Percentiles rank a stretch among this genome's conserved stretches.
Evolutionary conservation across 768 basidiomycete species (phyloP).

Genomic region (Hortiboletus flavorubellus): DNA sequence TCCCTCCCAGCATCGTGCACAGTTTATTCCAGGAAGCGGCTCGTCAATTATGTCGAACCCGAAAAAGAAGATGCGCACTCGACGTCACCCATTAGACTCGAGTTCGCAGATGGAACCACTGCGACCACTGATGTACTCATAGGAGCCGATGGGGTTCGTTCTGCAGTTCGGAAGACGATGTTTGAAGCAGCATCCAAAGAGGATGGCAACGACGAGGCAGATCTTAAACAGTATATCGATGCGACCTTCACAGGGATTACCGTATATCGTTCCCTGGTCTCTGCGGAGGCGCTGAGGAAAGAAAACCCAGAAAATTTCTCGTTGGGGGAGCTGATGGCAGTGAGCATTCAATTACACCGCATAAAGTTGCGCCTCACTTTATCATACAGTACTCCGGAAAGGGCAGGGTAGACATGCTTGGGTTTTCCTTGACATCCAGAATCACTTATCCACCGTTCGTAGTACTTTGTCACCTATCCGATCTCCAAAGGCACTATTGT

Average conservation of each 20-base stretch:
- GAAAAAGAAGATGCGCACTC: slow-evolving; percentile 26
- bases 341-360: slow-evolving; percentile 12
- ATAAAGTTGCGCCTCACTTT: slow-evolving; percentile 6
- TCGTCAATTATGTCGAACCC: slow-evolving; percentile 12
- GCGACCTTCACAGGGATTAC: slow-evolving; percentile 42
- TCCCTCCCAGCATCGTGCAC: slow-evolving; percentile 18
- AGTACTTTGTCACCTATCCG: slow-evolving; percentile 42
- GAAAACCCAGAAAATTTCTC: slow-evolving; percentile 22
- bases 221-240: slow-evolving; percentile 14
- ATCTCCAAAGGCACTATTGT: slow-evolving; percentile 35
- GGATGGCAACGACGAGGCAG: neutral
- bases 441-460: neutral
- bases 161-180: slow-evolving; percentile 24
- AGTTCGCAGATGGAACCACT: slow-evolving; percentile 14
- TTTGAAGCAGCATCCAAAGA: slow-evolving; percentile 17
- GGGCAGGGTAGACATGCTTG: neutral
- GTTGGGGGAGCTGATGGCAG: slow-evolving; percentile 17
- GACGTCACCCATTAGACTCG: slow-evolving; percentile 10
- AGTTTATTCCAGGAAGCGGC: slow-evolving; percentile 18
- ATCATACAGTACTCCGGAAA: slow-evolving; percentile 11
- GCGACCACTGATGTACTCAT: slow-evolving; percentile 40
- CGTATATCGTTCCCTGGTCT: slow-evolving; percentile 38
- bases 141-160: slow-evolving; percentile 45
- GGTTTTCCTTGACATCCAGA: neutral
- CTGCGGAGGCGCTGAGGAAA: slow-evolving; percentile 30